Evolutionary conservation across 176 grass and related monocot genomes (phyloP), one percentile per base, ranked within the genome.

Genomic region (Triticum turgidum): DNA sequence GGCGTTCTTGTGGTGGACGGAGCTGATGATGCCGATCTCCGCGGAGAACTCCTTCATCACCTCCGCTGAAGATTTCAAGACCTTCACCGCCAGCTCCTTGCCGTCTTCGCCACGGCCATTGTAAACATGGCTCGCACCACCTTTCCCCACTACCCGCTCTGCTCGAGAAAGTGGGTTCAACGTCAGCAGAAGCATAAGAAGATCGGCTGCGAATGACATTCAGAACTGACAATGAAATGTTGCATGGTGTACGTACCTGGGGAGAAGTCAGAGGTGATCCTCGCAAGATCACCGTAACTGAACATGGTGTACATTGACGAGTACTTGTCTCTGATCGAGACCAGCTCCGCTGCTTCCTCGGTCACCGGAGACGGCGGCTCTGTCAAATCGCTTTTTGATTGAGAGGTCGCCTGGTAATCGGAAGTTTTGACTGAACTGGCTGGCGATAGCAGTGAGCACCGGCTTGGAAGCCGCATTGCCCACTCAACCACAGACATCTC

Each of bases 401-500:
- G 27, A 38, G 68, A 42, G 14, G 4, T 39, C 3, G 15, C 71
- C 20, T 1, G 9, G 9, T 80, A 34, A 42, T 59, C 25, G 7
- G 33, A 65, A 8, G 37, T 5, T 10, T 80, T 20, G 29, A 25
- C 11, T 24, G 64, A 35, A 58, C 30, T 59, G 18, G 69, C 37
- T 37, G 90, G 62, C 6, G 83, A 82, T 9, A 73, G 69, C 12
- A 76, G 42, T 0, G 89, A 80, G 5, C 82, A 91, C 51, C 96
- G 90, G 42, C 61, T 73, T 1, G 93, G 96, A 11, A 98, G 96
- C 76, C 78, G 88, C 96, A 98, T 95, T 56, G 96, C 90, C 96
- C 96, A 98, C 71, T 94, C 84, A 9, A 91, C 96, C 34, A 95
- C 96, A 1, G 96, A 95, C 0, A 95, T 42, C 47, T 91, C 85